Conservation (phyloP, 257 asterid species). For the Knoxia roxburghii region DNA sequence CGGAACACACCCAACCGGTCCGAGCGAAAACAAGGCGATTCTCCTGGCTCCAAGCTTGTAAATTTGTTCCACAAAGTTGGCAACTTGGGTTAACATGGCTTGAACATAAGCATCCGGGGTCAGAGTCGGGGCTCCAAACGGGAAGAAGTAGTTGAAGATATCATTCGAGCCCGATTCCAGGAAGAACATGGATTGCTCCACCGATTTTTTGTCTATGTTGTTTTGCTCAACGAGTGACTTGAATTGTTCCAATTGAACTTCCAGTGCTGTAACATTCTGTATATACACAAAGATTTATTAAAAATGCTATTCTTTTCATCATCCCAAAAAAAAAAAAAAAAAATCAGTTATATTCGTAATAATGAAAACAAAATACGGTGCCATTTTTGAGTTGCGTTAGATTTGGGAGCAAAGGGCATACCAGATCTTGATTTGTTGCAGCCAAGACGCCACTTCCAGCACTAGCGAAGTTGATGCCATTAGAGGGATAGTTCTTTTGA, state of each 20-base stretch:
- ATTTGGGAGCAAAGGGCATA: too few species aligned
- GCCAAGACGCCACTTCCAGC: slow-evolving; percentile 78
- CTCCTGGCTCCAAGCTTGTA: slow-evolving; percentile 49
- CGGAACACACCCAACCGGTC: slow-evolving; percentile 81
- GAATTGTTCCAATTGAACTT: slow-evolving; percentile 57
- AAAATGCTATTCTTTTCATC: too few species aligned
- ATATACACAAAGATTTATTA: too few species aligned
- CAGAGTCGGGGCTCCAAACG: slow-evolving; percentile 33
- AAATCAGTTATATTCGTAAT: too few species aligned
- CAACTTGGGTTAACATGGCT: slow-evolving; percentile 41
- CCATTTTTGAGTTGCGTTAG: too few species aligned
- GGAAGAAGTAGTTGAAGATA: slow-evolving; percentile 52
- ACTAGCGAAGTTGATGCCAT: slow-evolving; percentile 79
- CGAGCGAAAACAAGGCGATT: slow-evolving; percentile 48
- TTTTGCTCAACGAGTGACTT: slow-evolving; percentile 36
- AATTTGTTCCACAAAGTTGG: slow-evolving; percentile 25
- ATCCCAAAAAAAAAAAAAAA: too few species aligned
- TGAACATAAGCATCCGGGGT: slow-evolving; percentile 48
- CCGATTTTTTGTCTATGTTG: slow-evolving; percentile 21
- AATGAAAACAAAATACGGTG: too few species aligned
- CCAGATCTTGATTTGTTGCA: slow-evolving; percentile 50
- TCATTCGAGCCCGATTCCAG: slow-evolving; percentile 73
- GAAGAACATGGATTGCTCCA: slow-evolving; percentile 42
- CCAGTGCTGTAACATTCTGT: slow-evolving; percentile 57
- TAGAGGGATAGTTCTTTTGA: slow-evolving; percentile 39